Evolutionary conservation across 768 basidiomycete species (phyloP), one percentile per base, ranked within the genome.

Genomic region (Pleurotus ostreatus): DNA sequence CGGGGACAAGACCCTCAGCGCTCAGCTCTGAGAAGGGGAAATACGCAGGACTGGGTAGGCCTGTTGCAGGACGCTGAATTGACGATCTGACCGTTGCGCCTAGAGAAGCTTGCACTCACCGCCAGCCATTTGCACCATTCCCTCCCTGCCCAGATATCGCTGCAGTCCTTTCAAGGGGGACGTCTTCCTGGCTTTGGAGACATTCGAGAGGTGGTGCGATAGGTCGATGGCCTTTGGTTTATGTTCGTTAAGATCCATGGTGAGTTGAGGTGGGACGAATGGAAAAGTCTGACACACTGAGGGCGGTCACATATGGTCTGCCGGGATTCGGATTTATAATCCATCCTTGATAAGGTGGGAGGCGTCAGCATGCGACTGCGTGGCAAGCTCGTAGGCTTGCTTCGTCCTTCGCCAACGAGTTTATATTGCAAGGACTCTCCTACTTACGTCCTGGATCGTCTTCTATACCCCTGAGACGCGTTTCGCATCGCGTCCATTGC

Each of bases 161-260:
- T 82, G 78, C 25, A 90, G 67, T 41, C 77, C 79, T 68, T 92
- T 92, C 55, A 92, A 71, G 0, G 88, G 84, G 40, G 82, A 85
- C 2, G 70, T 58, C 25, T 62, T 49, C 44, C 88, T 74, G 25
- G 77, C 73, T 55, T 72, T 75, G 2, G 86, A 68, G 16, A 85
- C 38, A 2, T 69, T 64, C n/a, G 84, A 88, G 25, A 92, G 70
- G 66, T 92, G 90, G 64, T 89, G 86, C 18, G 82, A 84, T 45
- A 90, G 72, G 70, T 92, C 87, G 56, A 87, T 71, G 1, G 86
- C 77, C 41, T 81, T 75, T 49, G 64, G 61, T 12, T 53, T 53
- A 11, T 6, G 16, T 23, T 53, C 39, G 34, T 53, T 41, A 6
- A 40, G 51, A 53, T 12, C 5, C 51, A 53, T 53, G 23, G 51